Conservation (phyloP, 1,284 basidiomycete genomes). For the Irpex lacteus region DNA sequence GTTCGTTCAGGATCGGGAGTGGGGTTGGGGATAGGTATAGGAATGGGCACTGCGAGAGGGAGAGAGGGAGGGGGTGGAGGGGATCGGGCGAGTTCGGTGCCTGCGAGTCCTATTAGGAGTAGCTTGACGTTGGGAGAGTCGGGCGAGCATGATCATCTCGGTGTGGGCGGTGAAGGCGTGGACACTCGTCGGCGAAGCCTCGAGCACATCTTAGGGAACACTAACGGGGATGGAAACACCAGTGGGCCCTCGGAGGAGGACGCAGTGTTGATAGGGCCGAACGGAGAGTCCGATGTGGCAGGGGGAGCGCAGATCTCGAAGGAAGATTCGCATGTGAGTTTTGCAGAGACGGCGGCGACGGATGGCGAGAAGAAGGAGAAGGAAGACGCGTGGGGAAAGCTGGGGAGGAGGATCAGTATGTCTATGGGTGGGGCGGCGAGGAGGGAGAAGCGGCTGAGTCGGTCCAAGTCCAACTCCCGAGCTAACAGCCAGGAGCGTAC, state of each 20-base stretch:
- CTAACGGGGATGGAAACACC: conserved; percentile 15
- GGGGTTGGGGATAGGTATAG: too few species aligned
- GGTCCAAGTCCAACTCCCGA: conserved; percentile 25
- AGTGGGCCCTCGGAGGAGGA: neutral
- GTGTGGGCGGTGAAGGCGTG: conserved; percentile 22
- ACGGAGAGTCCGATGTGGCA: neutral
- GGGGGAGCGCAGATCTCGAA: conserved; percentile 9
- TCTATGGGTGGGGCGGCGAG: conserved; percentile 23
- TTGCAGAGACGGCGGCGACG: conserved; percentile 16
- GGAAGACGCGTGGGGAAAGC: conserved; percentile 50
- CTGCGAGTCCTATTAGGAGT: conserved; percentile 28
- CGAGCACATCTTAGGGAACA: conserved; percentile 21
- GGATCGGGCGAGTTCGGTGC: conserved; percentile 30
- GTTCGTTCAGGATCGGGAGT: too few species aligned
- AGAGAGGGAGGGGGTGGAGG: neutral
- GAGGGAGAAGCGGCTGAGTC: conserved; percentile 24
- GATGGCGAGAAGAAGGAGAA: conserved; percentile 24
- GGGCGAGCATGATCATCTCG: conserved; percentile 13
- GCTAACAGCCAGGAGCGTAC: conserved; percentile 17
- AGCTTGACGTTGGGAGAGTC: conserved; percentile 21
- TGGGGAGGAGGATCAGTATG: conserved; percentile 57
- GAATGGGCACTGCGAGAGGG: too few species aligned
- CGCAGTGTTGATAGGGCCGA: neutral
- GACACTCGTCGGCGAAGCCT: conserved; percentile 28
- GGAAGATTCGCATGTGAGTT: conserved; percentile 16